Percentiles rank a stretch among this genome's conserved stretches.
These are phyloP conservation scores for Xylariaceae sp. DNA, from an alignment of 2,329 filamentous ascomycete genomes.

Conservation along the genomic window DNA sequence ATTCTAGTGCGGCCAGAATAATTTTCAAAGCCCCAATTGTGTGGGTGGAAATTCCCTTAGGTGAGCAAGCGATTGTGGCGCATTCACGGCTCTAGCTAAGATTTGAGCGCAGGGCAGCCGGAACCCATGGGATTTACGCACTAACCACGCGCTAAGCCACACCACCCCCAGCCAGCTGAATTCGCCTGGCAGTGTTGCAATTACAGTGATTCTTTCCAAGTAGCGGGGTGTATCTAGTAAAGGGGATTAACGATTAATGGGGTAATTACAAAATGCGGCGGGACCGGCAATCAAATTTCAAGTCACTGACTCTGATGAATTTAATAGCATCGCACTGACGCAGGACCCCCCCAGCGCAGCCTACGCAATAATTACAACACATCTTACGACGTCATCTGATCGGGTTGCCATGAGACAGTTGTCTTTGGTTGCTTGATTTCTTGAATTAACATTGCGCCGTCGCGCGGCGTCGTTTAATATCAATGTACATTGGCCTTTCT, in stretches of 20 bases:
- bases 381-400: not conserved
- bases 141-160: slow-evolving; percentile 15
- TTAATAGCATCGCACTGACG: too few species aligned
- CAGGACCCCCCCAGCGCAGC: too few species aligned
- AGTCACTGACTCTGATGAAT: too few species aligned
- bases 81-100: slow-evolving; percentile 5
- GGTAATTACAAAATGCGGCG: too few species aligned
- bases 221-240: too few species aligned
- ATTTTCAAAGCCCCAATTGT: slow-evolving; percentile 29
- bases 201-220: not conserved
- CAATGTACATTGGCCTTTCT: slow-evolving; percentile 5
- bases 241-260: too few species aligned
- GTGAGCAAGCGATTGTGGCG: slow-evolving; percentile 24
- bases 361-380: too few species aligned
- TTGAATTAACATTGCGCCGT: not conserved
- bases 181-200: not conserved
- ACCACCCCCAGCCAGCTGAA: not conserved
- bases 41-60: slow-evolving; percentile 25
- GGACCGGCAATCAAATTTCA: too few species aligned
- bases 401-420: not conserved
- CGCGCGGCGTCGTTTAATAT: not conserved
- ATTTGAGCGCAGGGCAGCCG: not conserved
- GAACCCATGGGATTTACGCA: not conserved
- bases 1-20: slow-evolving; percentile 29
- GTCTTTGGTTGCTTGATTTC: not conserved